phyloP scores from a whole-genome alignment of 306 rosid species.

The Ormosia semicastrata region DNA sequence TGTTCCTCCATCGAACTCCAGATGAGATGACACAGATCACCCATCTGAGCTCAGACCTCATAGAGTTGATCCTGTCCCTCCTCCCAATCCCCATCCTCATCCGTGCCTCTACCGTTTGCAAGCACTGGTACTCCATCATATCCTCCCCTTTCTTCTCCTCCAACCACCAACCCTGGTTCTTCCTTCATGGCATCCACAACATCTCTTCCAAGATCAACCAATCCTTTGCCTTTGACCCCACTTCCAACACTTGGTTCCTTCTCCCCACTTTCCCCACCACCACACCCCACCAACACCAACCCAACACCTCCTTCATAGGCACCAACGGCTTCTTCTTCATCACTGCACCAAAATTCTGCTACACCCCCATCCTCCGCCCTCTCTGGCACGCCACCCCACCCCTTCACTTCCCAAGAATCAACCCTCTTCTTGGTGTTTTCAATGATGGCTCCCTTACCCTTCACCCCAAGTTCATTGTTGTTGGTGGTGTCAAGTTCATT shows the following conservation, averaged over 20 bases:
- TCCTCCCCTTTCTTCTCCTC: constrained; percentile 48
- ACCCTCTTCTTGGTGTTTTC: constrained; percentile 81
- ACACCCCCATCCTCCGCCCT: constrained; percentile 48
- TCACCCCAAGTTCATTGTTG: constrained; percentile 51
- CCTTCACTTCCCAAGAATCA: constrained; percentile 63
- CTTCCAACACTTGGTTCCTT: neutral
- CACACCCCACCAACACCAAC: too few relatives aligned
- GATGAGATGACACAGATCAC: constrained; percentile 47
- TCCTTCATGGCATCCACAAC: constrained; percentile 82
- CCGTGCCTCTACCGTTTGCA: constrained; percentile 67
- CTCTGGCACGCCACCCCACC: constrained; percentile 52
- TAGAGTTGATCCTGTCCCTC: constrained; percentile 56
- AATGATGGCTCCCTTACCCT: neutral
- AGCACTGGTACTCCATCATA: constrained; percentile 62
- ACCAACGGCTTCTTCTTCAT: constrained; percentile 61
- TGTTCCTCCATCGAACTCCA: neutral
- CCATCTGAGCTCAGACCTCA: constrained; percentile 55
- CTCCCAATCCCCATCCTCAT: constrained; percentile 65
- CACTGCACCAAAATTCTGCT: constrained; percentile 63
- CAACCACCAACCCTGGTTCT: constrained; percentile 60
- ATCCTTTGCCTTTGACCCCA: constrained; percentile 79
- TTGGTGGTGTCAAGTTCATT: constrained; percentile 75
- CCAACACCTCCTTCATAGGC: constrained; percentile 46
- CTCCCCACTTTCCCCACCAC: too few relatives aligned
- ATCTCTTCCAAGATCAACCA: constrained; percentile 74